A percentile compares a stretch with the other conserved stretches of the same genome.
Conservation (phyloP, 495 filamentous ascomycete genomes). For the Wilcoxina mikolae region DNA sequence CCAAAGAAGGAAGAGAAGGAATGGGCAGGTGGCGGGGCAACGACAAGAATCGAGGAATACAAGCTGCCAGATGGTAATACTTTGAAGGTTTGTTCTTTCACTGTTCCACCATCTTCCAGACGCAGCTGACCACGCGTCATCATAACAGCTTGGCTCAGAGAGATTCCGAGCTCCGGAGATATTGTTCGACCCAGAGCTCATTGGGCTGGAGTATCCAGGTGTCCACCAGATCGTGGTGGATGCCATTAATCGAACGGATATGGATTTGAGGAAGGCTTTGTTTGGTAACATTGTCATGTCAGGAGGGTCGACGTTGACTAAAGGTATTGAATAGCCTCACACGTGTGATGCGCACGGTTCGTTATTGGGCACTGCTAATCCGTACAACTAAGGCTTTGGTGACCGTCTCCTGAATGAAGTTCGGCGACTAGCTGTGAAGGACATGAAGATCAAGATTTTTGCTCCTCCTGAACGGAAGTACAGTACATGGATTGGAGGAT, state of each 20-base stretch:
- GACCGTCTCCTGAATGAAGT: slow-evolving; percentile 84
- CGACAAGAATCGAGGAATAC: slow-evolving; percentile 67
- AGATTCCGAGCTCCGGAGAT: slow-evolving; percentile 99
- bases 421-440: slow-evolving; percentile 82
- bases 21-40: slow-evolving; percentile 56
- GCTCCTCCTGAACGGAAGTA: slow-evolving; percentile 95
- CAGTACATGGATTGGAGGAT: slow-evolving; percentile 97
- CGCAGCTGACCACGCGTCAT: no score
- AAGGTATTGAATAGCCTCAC: slow-evolving; percentile 32
- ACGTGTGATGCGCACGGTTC: not conserved
- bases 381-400: slow-evolving; percentile 60
- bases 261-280: slow-evolving; percentile 97
- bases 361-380: not conserved
- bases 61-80: slow-evolving; percentile 81
- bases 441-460: slow-evolving; percentile 99
- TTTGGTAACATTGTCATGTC: slow-evolving; percentile 99
- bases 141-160: slow-evolving; percentile 85
- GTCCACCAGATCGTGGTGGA: slow-evolving; percentile 99
- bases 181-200: slow-evolving; percentile 95
- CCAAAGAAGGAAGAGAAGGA: slow-evolving; percentile 99
- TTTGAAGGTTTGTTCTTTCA: slow-evolving; percentile 77
- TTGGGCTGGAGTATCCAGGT: slow-evolving; percentile 94
- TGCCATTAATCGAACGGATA: slow-evolving; percentile 99
- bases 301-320: slow-evolving; percentile 78
- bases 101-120: no score